A percentile compares a stretch with the other conserved stretches of the same genome.
These are phyloP conservation scores for Saitozyma sp. DNA, from an alignment of 768 basidiomycete species.

Conservation along the genomic window DNA sequence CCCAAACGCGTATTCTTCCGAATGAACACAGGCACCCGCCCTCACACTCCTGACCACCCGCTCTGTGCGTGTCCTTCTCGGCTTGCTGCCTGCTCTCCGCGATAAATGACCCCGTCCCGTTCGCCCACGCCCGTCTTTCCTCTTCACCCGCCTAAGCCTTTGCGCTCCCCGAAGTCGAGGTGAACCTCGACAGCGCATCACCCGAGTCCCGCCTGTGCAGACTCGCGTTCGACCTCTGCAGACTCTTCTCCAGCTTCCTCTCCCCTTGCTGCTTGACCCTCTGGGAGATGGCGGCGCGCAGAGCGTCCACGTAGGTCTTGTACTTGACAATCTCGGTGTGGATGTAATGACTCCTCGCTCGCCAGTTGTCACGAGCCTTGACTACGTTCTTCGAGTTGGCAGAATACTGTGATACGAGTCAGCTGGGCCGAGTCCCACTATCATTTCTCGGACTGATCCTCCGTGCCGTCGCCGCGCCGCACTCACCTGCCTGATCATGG, in stretches of 20 bases:
- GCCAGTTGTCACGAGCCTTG: constrained; percentile 88
- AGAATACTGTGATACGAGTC: constrained; percentile 64
- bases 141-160: too few relatives aligned
- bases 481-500: constrained; percentile 76
- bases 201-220: constrained; percentile 21
- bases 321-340: constrained; percentile 94
- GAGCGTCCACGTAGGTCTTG: constrained; percentile 87
- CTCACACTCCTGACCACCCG: too few relatives aligned
- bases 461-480: neutral
- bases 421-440: neutral
- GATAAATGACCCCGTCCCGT: too few relatives aligned
- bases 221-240: constrained; percentile 24
- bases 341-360: constrained; percentile 83
- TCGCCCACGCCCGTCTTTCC: too few relatives aligned
- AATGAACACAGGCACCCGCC: too few relatives aligned
- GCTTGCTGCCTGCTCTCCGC: too few relatives aligned
- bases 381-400: constrained; percentile 69
- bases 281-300: constrained; percentile 77
- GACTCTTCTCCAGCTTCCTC: constrained; percentile 66
- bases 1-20: too few relatives aligned
- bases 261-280: constrained; percentile 88
- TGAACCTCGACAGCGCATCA: neutral
- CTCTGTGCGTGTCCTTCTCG: too few relatives aligned
- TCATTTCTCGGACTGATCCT: constrained; percentile 5
- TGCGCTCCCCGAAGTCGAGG: too few relatives aligned